Evolutionary conservation across 2,329 filamentous ascomycete genomes (phyloP).

Genomic region (Penicillium fuscoglaucum): DNA sequence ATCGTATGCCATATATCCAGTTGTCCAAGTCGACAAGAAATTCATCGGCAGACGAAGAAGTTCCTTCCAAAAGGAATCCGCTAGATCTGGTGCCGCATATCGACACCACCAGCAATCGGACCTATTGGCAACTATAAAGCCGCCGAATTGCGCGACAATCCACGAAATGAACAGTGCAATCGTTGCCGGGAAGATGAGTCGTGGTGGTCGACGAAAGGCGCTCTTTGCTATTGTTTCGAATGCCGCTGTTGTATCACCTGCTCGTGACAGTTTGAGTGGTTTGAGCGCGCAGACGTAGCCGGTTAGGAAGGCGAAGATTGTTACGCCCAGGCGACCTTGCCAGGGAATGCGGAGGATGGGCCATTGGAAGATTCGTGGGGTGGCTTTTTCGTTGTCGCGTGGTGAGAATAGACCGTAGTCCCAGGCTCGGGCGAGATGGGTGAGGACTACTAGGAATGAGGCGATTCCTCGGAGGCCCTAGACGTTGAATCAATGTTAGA

Average conservation of each 20-base stretch:
- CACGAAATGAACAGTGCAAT: slow-evolving; percentile 55
- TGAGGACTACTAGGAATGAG: slow-evolving; percentile 55
- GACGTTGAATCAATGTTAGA: background rate
- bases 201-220: slow-evolving; percentile 55
- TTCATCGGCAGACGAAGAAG: slow-evolving; percentile 47
- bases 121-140: slow-evolving; percentile 49
- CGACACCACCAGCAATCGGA: slow-evolving; percentile 56
- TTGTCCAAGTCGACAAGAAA: slow-evolving; percentile 54
- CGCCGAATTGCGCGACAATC: slow-evolving; percentile 51
- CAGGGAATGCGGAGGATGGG: slow-evolving; percentile 57
- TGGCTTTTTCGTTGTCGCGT: slow-evolving; percentile 43
- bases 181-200: slow-evolving; percentile 54
- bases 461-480: slow-evolving; percentile 56
- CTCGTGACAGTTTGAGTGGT: slow-evolving; percentile 53
- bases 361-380: slow-evolving; percentile 51
- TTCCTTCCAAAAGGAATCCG: slow-evolving; percentile 48
- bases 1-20: slow-evolving; percentile 53
- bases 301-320: slow-evolving; percentile 58
- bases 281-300: slow-evolving; percentile 59
- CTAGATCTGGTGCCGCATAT: slow-evolving; percentile 49
- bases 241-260: slow-evolving; percentile 47
- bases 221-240: slow-evolving; percentile 54
- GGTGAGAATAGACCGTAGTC: slow-evolving; percentile 55
- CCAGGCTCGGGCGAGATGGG: slow-evolving; percentile 54
- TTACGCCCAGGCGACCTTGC: slow-evolving; percentile 57